Evolutionary conservation across 106 monocot species (phyloP).

Genomic region (Apostasia shenzhenica): DNA sequence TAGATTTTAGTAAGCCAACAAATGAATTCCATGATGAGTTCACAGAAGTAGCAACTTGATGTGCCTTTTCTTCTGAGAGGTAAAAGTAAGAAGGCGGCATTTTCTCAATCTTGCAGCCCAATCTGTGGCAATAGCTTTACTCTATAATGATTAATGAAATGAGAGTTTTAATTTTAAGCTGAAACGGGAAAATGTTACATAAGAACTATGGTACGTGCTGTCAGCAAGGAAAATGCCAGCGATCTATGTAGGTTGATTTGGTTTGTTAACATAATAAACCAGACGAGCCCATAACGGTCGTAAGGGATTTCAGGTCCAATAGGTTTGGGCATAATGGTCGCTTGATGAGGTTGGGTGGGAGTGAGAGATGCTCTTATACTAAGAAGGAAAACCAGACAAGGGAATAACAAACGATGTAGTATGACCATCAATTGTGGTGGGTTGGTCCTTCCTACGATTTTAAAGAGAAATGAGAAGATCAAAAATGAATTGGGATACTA

Average conservation of each 20-base stretch:
- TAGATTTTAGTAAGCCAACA: slow-evolving; percentile 50
- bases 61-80: slow-evolving; percentile 51
- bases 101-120: slow-evolving; percentile 78
- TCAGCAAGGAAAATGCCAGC: background rate
- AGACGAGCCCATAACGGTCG: too few species aligned
- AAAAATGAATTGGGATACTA: too few species aligned
- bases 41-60: slow-evolving; percentile 33
- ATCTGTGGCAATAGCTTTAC: slow-evolving; percentile 25
- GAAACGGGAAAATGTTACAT: background rate
- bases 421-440: too few species aligned
- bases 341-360: too few species aligned
- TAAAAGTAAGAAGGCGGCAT: slow-evolving; percentile 64
- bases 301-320: too few species aligned
- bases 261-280: too few species aligned
- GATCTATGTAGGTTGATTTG: background rate
- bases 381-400: too few species aligned
- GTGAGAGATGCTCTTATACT: too few species aligned
- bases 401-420: too few species aligned
- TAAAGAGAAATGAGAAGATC: too few species aligned
- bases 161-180: background rate
- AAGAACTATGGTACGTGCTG: background rate
- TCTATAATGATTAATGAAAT: slow-evolving; percentile 1
- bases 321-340: too few species aligned
- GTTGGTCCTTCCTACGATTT: too few species aligned
- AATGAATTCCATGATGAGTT: slow-evolving; percentile 73